These are phyloP conservation scores for Wickerhamiella shivajii DNA, from an alignment of 805 yeast genomes.

Conservation along the genomic window DNA sequence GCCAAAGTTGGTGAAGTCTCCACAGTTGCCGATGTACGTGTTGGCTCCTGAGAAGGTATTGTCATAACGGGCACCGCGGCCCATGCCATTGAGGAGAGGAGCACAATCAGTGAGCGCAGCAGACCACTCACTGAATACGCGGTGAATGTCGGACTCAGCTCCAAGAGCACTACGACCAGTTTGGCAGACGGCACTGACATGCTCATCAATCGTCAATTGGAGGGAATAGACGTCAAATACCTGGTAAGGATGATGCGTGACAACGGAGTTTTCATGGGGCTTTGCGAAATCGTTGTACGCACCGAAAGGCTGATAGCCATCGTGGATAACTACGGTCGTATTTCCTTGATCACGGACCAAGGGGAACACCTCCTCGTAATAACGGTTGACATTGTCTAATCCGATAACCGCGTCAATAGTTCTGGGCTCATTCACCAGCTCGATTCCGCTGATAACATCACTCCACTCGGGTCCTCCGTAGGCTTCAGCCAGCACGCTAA, in stretches of 20 bases:
- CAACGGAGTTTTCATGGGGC: conserved; percentile 38
- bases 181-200: conserved; percentile 38
- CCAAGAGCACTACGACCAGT: conserved; percentile 31
- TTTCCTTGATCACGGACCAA: conserved; percentile 41
- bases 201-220: conserved; percentile 43
- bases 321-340: conserved; percentile 56
- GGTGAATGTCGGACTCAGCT: conserved; percentile 55
- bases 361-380: conserved; percentile 48
- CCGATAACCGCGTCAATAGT: conserved; percentile 57
- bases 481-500: conserved; percentile 40
- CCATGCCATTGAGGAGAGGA: conserved; percentile 76
- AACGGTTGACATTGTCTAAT: conserved; percentile 42
- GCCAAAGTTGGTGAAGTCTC: conserved; percentile 18
- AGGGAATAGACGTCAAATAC: conserved; percentile 59
- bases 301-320: conserved; percentile 52
- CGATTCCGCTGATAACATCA: conserved; percentile 71
- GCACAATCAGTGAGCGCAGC: conserved; percentile 91
- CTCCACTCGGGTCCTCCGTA: conserved; percentile 48
- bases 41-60: conserved; percentile 39
- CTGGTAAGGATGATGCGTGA: conserved; percentile 88
- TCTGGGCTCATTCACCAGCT: conserved; percentile 84
- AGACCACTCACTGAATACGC: conserved; percentile 75
- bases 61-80: conserved; percentile 68
- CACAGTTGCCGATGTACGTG: conserved; percentile 48
- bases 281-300: conserved; percentile 44